A percentile compares a stretch with the other conserved stretches of the same genome.
phyloP scores from a whole-genome alignment of 257 asterid genomes.

The Agastache rugosa region DNA sequence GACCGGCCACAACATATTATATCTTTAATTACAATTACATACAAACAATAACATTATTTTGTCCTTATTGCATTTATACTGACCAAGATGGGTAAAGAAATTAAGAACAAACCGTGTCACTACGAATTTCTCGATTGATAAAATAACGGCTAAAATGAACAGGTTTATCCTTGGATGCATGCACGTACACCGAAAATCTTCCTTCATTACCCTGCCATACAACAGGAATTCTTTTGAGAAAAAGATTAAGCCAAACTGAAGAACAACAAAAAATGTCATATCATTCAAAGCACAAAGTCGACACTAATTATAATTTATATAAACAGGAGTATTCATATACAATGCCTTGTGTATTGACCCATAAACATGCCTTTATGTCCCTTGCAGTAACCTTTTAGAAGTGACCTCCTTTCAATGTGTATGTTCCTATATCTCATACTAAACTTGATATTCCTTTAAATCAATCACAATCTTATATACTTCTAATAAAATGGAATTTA shows the following conservation, averaged over 20 bases:
- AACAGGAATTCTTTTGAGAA: constrained; percentile 25
- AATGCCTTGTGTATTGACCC: constrained; percentile 1
- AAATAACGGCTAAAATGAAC: constrained; percentile 97
- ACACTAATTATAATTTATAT: not conserved
- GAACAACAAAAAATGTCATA: not conserved
- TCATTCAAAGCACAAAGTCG: not conserved
- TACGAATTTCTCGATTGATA: constrained; percentile 85
- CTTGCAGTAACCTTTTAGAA: constrained; percentile 15
- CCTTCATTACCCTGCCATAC: constrained; percentile 94
- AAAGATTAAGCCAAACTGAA: constrained; percentile 10
- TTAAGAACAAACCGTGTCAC: constrained; percentile 71
- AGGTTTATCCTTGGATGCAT: constrained; percentile 91
- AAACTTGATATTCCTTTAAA: not conserved
- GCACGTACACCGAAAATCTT: constrained; percentile 92
- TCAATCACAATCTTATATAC: not conserved
- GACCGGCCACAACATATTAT: constrained; percentile 17
- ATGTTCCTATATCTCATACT: not conserved
- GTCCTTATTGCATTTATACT: constrained; percentile 8
- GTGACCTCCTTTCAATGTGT: constrained; percentile 1
- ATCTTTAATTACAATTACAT: constrained; percentile 2
- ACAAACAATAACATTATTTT: not conserved
- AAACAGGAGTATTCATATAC: not conserved
- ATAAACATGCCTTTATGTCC: not conserved
- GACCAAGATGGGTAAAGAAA: constrained; percentile 16
- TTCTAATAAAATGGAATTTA: constrained; percentile 4